These are phyloP conservation scores for Corymbia citriodora DNA, from an alignment of 441 rosid genomes.

Conservation along the genomic window DNA sequence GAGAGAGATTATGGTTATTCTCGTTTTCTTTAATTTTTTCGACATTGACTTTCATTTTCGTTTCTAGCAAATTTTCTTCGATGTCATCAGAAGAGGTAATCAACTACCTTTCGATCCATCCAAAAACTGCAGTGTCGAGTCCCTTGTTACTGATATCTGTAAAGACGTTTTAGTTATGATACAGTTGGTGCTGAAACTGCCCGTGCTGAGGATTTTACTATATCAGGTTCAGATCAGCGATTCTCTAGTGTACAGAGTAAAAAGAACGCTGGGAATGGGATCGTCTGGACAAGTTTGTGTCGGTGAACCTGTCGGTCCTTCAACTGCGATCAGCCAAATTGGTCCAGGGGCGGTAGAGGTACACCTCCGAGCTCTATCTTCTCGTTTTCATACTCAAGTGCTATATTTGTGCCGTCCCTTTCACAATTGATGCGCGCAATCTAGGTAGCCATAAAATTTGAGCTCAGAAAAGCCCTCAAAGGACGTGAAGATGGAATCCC, in stretches of 20 bases:
- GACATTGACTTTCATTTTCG: background rate
- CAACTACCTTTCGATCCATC: background rate
- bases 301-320: background rate
- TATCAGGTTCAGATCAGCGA: background rate
- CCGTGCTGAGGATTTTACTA: background rate
- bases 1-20: background rate
- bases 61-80: background rate
- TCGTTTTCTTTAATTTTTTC: background rate
- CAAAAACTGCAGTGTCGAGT: background rate
- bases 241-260: background rate
- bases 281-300: background rate
- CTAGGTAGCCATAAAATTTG: constrained; percentile 88
- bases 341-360: constrained; percentile 53
- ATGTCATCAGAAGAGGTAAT: background rate
- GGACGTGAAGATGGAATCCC: constrained; percentile 88
- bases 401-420: background rate
- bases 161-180: background rate
- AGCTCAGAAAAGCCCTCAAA: constrained; percentile 70
- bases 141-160: background rate
- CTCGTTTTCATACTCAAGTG: background rate
- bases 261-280: background rate
- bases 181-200: background rate
- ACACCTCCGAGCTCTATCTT: background rate
- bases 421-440: background rate
- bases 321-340: constrained; percentile 13